Conservation (phyloP, 805 yeast genomes). For the Wickerhamomyces pijperi region DNA sequence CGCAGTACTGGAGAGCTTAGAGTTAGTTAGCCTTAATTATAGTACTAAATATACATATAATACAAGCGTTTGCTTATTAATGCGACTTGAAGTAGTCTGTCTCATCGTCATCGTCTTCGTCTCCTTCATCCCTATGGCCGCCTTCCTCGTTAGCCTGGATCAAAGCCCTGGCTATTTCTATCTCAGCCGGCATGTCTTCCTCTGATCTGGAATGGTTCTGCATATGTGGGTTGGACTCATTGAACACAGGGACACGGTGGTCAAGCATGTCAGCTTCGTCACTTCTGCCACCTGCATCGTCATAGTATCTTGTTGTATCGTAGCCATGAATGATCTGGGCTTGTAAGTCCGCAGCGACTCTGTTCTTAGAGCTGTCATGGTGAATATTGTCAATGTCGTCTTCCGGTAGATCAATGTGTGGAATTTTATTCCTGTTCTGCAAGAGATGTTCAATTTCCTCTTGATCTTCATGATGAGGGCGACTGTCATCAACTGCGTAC, state of each 20-base stretch:
- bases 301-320: too few relatives aligned
- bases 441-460: not conserved
- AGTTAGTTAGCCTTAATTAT: not conserved
- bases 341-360: too few relatives aligned
- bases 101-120: not conserved
- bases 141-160: constrained; percentile 36
- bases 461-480: not conserved
- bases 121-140: constrained; percentile 4
- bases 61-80: too few relatives aligned
- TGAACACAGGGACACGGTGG: not conserved
- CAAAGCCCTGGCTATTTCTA: constrained; percentile 55
- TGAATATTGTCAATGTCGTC: constrained; percentile 2
- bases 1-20: constrained; percentile 94
- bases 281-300: not conserved
- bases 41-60: too few relatives aligned
- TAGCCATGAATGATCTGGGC: too few relatives aligned
- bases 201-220: too few relatives aligned
- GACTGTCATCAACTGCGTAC: constrained; percentile 4
- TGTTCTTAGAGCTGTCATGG: not conserved
- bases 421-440: constrained; percentile 1
- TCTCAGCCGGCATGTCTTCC: constrained; percentile 40
- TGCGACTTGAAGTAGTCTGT: not conserved
- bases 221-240: not conserved
- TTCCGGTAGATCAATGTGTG: constrained; percentile 3
- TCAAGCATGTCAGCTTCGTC: not conserved